Percentiles rank a stretch among this genome's conserved stretches.
Conservation (phyloP, 106 monocot genomes). For the Amphibolis antarctica region DNA sequence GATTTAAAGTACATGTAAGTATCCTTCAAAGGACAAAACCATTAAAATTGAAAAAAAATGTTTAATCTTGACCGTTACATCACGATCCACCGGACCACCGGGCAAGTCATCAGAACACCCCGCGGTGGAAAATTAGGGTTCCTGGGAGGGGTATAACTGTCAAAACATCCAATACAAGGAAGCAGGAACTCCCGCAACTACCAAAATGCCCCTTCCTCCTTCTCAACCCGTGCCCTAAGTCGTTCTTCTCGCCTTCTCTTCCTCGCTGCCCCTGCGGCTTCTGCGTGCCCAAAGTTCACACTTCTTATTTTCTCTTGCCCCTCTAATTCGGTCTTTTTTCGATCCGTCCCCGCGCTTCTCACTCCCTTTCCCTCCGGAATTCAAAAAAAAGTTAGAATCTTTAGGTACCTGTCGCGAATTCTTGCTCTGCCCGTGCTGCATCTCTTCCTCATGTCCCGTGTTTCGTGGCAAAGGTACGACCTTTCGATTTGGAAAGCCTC, state of each 20-base stretch:
- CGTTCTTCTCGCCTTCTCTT: background rate
- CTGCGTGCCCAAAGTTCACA: slow-evolving; percentile 11
- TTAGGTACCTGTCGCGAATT: background rate
- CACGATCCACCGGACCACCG: too few species aligned
- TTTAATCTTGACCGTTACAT: too few species aligned
- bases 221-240: background rate
- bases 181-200: too few species aligned
- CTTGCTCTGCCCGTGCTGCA: background rate
- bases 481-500: background rate
- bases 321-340: slow-evolving; percentile 6
- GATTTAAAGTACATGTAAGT: too few species aligned
- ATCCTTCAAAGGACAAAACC: too few species aligned
- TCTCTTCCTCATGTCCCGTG: background rate
- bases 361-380: background rate
- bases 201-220: slow-evolving; percentile 2
- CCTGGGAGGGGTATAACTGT: too few species aligned
- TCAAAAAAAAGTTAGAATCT: background rate
- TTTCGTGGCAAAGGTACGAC: background rate
- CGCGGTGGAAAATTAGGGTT: too few species aligned
- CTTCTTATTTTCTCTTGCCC: slow-evolving; percentile 11
- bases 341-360: slow-evolving; percentile 6
- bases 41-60: too few species aligned
- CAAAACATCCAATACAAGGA: too few species aligned
- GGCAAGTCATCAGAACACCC: too few species aligned
- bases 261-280: slow-evolving; percentile 11